Conservation (phyloP, 164 flowering plant genomes). For the Kalanchoe fedtschenkoi region DNA sequence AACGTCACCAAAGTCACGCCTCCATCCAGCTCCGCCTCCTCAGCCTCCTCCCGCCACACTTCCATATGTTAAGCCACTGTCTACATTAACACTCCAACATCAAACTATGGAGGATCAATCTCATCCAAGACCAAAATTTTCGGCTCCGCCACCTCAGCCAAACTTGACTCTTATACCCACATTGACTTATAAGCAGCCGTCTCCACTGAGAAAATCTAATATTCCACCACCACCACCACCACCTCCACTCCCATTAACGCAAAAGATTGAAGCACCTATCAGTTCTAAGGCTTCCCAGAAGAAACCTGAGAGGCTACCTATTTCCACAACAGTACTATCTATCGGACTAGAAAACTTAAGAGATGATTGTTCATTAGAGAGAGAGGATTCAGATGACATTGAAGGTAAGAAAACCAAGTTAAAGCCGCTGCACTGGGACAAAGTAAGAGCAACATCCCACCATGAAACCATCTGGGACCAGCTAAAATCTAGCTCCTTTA, state of each 20-base stretch:
- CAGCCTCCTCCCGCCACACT: constrained; percentile 26
- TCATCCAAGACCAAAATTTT: constrained; percentile 36
- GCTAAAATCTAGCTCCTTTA: constrained; percentile 87
- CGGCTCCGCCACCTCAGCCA: constrained; percentile 61
- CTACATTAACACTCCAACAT: constrained; percentile 13
- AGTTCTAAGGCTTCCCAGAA: neutral
- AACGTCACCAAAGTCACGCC: constrained; percentile 63
- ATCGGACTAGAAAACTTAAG: constrained; percentile 15
- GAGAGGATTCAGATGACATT: constrained; percentile 27
- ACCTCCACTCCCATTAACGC: constrained; percentile 38
- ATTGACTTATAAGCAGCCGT: constrained; percentile 14
- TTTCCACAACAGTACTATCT: neutral
- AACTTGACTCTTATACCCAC: constrained; percentile 33
- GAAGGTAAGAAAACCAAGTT: constrained; percentile 56
- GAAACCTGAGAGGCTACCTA: neutral
- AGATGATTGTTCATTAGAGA: constrained; percentile 22
- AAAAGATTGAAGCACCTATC: neutral
- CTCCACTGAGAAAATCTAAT: constrained; percentile 12
- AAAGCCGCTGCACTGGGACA: constrained; percentile 98
- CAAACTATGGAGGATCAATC: constrained; percentile 13
- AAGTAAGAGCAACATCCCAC: constrained; percentile 88
- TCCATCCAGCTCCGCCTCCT: constrained; percentile 31
- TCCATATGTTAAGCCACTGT: constrained; percentile 26
- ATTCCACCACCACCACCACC: constrained; percentile 39
- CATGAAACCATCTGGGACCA: constrained; percentile 97